Conservation (phyloP, 2,329 filamentous ascomycete species). For the Epichloe scottii region DNA sequence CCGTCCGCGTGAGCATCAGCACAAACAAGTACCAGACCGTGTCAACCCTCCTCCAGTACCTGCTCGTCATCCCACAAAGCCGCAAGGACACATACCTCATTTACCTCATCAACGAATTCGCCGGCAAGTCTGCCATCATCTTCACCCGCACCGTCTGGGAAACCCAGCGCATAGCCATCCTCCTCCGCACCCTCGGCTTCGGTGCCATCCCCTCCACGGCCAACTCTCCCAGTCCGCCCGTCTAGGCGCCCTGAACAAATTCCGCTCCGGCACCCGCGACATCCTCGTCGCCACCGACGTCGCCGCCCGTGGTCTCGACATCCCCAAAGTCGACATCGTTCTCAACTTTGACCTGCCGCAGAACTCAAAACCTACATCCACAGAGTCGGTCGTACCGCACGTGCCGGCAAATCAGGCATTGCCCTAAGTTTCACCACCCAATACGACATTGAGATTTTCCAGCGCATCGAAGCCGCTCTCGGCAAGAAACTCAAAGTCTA, state of each 20-base stretch:
- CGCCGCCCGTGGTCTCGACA: slow-evolving; percentile 85
- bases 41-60: slow-evolving; percentile 73
- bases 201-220: slow-evolving; percentile 82
- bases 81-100: slow-evolving; percentile 87
- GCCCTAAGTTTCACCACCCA: slow-evolving; percentile 76
- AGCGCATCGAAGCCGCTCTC: slow-evolving; percentile 71
- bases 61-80: slow-evolving; percentile 73
- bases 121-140: slow-evolving; percentile 76
- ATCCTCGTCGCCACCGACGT: slow-evolving; percentile 91
- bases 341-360: slow-evolving; percentile 75
- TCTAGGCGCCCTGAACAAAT: slow-evolving; percentile 80
- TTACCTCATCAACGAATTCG: slow-evolving; percentile 73
- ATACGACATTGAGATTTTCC: slow-evolving; percentile 72
- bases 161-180: slow-evolving; percentile 70
- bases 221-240: slow-evolving; percentile 81
- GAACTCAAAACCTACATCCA: slow-evolving; percentile 84
- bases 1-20: slow-evolving; percentile 70
- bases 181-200: slow-evolving; percentile 76
- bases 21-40: slow-evolving; percentile 84
- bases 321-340: slow-evolving; percentile 80
- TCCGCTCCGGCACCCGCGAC: slow-evolving; percentile 65
- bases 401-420: slow-evolving; percentile 73
- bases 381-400: slow-evolving; percentile 74
- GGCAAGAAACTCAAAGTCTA: slow-evolving; percentile 65
- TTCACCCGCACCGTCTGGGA: slow-evolving; percentile 91